Evolutionary conservation across 305 asterid species (phyloP).

Genomic region (Coffea humblotiana): DNA sequence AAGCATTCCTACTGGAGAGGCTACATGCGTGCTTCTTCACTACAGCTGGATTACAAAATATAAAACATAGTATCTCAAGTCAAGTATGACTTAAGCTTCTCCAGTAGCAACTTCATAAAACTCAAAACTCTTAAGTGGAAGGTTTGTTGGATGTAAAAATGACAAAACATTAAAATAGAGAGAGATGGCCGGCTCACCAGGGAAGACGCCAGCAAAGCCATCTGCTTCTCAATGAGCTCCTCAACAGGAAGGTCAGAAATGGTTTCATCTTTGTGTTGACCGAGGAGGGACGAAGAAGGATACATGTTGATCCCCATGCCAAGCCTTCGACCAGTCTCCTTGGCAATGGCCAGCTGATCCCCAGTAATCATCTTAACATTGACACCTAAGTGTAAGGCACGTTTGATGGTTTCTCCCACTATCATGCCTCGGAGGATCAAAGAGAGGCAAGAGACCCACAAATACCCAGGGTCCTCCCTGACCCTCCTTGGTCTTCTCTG

Average conservation of each 20-base stretch:
- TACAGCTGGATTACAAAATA: neutral
- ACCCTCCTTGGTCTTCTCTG: constrained; percentile 47
- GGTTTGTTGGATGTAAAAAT: too few species aligned
- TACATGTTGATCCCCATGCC: constrained; percentile 88
- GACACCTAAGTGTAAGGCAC: constrained; percentile 50
- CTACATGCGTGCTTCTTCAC: neutral
- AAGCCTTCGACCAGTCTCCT: constrained; percentile 75
- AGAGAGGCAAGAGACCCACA: constrained; percentile 52
- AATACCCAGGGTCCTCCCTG: constrained; percentile 48
- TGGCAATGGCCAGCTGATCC: constrained; percentile 69
- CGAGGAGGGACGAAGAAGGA: constrained; percentile 71
- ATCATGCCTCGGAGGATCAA: constrained; percentile 57
- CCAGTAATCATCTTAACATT: constrained; percentile 62
- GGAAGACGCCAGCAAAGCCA: constrained; percentile 85
- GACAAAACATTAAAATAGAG: neutral
- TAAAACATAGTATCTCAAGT: neutral
- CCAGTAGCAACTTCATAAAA: neutral
- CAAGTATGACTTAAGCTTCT: neutral
- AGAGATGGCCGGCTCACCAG: constrained; percentile 36
- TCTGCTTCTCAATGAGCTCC: constrained; percentile 80
- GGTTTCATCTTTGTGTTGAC: constrained; percentile 55
- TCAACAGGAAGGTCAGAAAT: constrained; percentile 62
- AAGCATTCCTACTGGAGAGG: neutral
- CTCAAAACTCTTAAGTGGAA: neutral
- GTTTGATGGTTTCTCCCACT: constrained; percentile 55